These are phyloP conservation scores for Cyclospora cayetanensis DNA, from an alignment of 169 alveolate genomes.

Conservation along the genomic window DNA sequence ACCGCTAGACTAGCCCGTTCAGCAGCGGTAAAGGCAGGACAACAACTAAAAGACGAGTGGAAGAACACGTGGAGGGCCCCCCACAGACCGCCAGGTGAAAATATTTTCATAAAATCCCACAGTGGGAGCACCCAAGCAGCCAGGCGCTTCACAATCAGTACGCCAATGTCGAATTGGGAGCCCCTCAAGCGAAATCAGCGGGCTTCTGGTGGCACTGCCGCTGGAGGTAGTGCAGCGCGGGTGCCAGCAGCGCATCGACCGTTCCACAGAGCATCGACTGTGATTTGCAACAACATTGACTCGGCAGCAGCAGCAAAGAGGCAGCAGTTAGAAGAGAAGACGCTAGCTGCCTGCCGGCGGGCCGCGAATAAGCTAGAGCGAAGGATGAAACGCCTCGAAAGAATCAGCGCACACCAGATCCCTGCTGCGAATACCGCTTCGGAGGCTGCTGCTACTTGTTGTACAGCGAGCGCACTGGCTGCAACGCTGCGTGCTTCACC, in stretches of 20 bases:
- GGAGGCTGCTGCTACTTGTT: background rate
- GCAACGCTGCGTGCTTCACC: background rate
- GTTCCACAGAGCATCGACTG: no score
- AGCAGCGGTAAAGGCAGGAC: no score
- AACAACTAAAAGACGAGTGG: no score
- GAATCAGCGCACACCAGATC: background rate
- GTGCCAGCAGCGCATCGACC: background rate
- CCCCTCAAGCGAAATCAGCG: background rate
- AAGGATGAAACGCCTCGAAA: background rate
- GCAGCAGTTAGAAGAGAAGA: background rate
- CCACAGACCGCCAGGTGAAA: no score
- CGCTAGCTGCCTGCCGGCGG: background rate
- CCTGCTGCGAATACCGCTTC: background rate
- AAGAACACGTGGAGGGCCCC: no score
- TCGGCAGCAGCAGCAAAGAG: constrained; percentile 14
- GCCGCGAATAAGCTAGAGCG: background rate
- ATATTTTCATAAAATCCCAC: no score
- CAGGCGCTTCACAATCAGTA: background rate
- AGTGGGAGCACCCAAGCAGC: background rate
- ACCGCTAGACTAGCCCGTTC: no score
- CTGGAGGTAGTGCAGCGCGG: background rate
- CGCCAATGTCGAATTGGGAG: background rate
- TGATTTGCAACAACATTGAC: no score
- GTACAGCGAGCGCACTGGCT: background rate
- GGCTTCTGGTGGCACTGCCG: background rate